Conservation (phyloP, 1,139 yeast genomes). For the Yamadazyma sp. region DNA sequence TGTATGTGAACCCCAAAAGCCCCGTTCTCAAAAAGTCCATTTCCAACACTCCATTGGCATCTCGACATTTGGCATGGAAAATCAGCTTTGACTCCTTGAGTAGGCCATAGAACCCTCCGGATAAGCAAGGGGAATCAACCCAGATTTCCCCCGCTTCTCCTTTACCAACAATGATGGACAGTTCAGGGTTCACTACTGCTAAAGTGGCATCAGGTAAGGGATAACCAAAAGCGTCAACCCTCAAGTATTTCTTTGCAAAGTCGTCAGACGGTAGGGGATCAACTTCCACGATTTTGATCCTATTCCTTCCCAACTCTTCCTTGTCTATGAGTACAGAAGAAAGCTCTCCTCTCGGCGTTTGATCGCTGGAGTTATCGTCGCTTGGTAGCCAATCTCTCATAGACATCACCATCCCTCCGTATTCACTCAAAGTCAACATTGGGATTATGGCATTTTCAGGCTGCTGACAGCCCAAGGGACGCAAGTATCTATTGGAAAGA, state of each 20-base stretch:
- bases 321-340: slow-evolving; percentile 80
- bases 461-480: slow-evolving; percentile 82
- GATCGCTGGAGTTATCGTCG: slow-evolving; percentile 33
- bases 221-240: slow-evolving; percentile 91
- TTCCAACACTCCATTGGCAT: slow-evolving; percentile 65
- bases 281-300: slow-evolving; percentile 67
- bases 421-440: slow-evolving; percentile 83
- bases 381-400: slow-evolving; percentile 87
- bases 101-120: slow-evolving; percentile 86
- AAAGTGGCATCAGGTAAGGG: slow-evolving; percentile 93
- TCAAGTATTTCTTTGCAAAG: slow-evolving; percentile 47
- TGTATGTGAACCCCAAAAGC: slow-evolving; percentile 78
- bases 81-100: slow-evolving; percentile 67
- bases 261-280: slow-evolving; percentile 59
- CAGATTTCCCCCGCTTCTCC: slow-evolving; percentile 96
- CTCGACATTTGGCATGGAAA: slow-evolving; percentile 79
- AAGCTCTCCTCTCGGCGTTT: slow-evolving; percentile 42
- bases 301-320: slow-evolving; percentile 75
- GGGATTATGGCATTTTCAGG: slow-evolving; percentile 86
- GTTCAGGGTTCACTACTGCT: slow-evolving; percentile 94
- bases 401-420: slow-evolving; percentile 94
- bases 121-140: slow-evolving; percentile 87
- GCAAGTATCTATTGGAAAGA: slow-evolving; percentile 85
- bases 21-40: slow-evolving; percentile 90
- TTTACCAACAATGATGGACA: slow-evolving; percentile 60